phyloP scores from a whole-genome alignment of 331 rosid species.

The Pyracantha coccinea region DNA sequence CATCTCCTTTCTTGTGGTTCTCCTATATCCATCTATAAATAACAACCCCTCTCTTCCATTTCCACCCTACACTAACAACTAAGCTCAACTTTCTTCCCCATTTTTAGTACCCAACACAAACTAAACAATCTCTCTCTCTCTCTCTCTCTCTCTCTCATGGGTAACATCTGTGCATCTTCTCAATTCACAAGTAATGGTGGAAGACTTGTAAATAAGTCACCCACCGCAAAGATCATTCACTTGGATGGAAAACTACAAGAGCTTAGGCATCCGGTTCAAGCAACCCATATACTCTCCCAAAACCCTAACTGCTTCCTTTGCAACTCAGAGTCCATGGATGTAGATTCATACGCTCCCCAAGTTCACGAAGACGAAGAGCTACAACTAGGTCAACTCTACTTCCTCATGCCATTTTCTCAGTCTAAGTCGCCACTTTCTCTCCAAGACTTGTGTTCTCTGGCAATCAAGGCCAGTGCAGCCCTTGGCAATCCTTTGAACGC shows the following conservation, averaged over 20 bases:
- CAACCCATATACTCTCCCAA: slow-evolving; percentile 38
- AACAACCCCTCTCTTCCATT: neutral
- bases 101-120: neutral
- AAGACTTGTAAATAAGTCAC: neutral
- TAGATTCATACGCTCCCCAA: slow-evolving; percentile 24
- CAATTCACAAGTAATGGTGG: slow-evolving; percentile 11
- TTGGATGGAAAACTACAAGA: slow-evolving; percentile 49
- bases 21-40: neutral
- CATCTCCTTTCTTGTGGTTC: neutral
- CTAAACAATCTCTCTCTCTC: neutral
- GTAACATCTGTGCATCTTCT: slow-evolving; percentile 42
- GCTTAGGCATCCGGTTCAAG: slow-evolving; percentile 26
- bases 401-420: slow-evolving; percentile 41
- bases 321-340: slow-evolving; percentile 49
- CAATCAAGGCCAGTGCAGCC: slow-evolving; percentile 59
- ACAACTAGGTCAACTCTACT: slow-evolving; percentile 47
- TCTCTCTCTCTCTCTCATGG: slow-evolving; percentile 33
- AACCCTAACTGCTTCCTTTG: slow-evolving; percentile 54
- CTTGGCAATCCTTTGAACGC: slow-evolving; percentile 10
- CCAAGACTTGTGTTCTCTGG: slow-evolving; percentile 45
- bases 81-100: neutral
- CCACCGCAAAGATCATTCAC: slow-evolving; percentile 32
- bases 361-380: slow-evolving; percentile 36
- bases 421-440: slow-evolving; percentile 40
- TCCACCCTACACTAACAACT: neutral